Evolutionary conservation across 495 filamentous ascomycete species (phyloP).

Genomic region (Hyaloscypha bicolor): DNA sequence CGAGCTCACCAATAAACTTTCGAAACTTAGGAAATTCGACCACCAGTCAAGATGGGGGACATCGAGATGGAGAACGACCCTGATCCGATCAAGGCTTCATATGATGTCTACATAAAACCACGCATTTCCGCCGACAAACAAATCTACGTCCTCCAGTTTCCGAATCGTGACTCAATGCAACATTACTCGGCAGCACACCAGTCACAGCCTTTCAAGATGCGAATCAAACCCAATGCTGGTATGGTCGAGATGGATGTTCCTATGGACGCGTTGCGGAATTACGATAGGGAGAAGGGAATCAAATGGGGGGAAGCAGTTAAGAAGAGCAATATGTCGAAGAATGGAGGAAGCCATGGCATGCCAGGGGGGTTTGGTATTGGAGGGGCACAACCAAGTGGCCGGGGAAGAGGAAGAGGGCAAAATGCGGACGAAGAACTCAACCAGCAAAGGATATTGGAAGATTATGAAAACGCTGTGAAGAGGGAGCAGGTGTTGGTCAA

Average conservation of each 20-base stretch:
- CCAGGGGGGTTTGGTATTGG: slow-evolving; percentile 59
- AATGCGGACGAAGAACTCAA: slow-evolving; percentile 39
- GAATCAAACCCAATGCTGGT: slow-evolving; percentile 68
- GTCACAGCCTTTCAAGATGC: slow-evolving; percentile 59
- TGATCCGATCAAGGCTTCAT: slow-evolving; percentile 59
- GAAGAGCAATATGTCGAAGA: slow-evolving; percentile 53
- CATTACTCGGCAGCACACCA: slow-evolving; percentile 57
- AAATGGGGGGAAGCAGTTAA: slow-evolving; percentile 68
- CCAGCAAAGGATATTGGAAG: slow-evolving; percentile 42
- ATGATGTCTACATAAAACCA: slow-evolving; percentile 62
- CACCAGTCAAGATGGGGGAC: slow-evolving; percentile 22
- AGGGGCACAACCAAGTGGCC: slow-evolving; percentile 38
- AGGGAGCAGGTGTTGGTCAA: slow-evolving; percentile 55
- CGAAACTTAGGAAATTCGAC: slow-evolving; percentile 3
- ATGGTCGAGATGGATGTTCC: slow-evolving; percentile 77
- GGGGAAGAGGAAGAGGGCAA: slow-evolving; percentile 42
- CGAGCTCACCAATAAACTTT: background rate
- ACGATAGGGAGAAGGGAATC: slow-evolving; percentile 65
- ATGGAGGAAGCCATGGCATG: slow-evolving; percentile 61
- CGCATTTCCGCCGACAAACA: slow-evolving; percentile 35
- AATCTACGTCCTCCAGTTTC: slow-evolving; percentile 73
- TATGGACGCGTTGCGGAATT: slow-evolving; percentile 61
- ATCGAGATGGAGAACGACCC: slow-evolving; percentile 42
- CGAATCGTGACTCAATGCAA: slow-evolving; percentile 50
- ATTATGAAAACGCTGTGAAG: slow-evolving; percentile 51